Evolutionary conservation across 441 rosid genomes (phyloP).

Genomic region (Euphorbia corollata): DNA sequence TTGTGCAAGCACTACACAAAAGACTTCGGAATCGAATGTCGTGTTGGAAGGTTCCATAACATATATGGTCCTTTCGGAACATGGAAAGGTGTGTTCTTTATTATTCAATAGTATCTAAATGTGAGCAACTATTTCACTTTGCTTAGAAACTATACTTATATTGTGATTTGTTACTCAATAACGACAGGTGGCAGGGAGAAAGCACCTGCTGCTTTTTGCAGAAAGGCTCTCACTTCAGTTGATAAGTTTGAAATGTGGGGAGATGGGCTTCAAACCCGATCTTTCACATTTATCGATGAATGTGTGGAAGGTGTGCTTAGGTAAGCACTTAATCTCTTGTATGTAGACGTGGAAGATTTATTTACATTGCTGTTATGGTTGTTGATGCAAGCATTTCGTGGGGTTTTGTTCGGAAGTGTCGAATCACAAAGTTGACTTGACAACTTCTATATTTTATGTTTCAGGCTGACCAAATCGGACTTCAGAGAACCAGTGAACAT

Average conservation of each 20-base stretch:
- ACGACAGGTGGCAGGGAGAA: constrained; percentile 90
- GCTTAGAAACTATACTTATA: background rate
- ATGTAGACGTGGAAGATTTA: too few relatives aligned
- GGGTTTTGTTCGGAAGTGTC: too few relatives aligned
- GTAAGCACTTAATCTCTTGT: constrained; percentile 27
- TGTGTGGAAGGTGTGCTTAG: constrained; percentile 96
- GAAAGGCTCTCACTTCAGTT: constrained; percentile 66
- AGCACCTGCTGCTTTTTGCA: constrained; percentile 99
- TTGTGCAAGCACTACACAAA: constrained; percentile 94
- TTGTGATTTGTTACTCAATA: constrained; percentile 6
- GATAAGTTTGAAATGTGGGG: constrained; percentile 99
- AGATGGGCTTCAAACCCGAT: constrained; percentile 93
- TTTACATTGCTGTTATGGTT: too few relatives aligned
- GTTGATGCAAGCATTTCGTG: too few relatives aligned
- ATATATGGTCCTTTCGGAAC: constrained; percentile 97
- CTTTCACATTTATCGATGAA: constrained; percentile 95
- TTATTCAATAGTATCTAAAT: background rate
- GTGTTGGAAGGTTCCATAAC: constrained; percentile 90
- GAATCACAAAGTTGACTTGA: too few relatives aligned
- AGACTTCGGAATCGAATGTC: constrained; percentile 89
- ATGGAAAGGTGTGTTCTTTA: constrained; percentile 64
- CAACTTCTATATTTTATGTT: too few relatives aligned
- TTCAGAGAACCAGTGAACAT: constrained; percentile 98
- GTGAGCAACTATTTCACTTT: background rate
- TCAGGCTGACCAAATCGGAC: constrained; percentile 82